These are phyloP conservation scores for Chaetomium tenue DNA, from an alignment of 495 filamentous ascomycete genomes.

Conservation along the genomic window DNA sequence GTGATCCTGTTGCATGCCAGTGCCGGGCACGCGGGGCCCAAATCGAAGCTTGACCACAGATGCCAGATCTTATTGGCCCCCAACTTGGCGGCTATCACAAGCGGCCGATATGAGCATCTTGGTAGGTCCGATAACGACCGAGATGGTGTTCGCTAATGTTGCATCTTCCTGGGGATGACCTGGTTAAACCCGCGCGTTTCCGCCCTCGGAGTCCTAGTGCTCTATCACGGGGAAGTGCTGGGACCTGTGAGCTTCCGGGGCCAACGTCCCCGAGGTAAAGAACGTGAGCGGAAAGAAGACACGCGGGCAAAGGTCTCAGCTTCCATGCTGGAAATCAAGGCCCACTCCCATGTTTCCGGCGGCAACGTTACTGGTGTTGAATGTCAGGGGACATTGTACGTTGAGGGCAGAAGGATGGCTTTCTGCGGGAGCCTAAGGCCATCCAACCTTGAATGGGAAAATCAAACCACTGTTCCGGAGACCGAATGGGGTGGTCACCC, in stretches of 20 bases:
- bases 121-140: conserved; percentile 9
- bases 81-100: neutral
- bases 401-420: neutral
- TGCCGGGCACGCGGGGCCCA: conserved; percentile 4
- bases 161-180: neutral
- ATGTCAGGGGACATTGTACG: neutral
- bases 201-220: neutral
- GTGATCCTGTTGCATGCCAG: conserved; percentile 12
- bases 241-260: neutral
- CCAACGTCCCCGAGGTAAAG: neutral
- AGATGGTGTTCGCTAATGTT: conserved; percentile 6
- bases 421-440: neutral
- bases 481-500: neutral
- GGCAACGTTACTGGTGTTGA: conserved; percentile 10
- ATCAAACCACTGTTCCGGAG: neutral
- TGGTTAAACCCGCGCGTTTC: neutral
- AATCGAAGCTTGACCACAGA: neutral
- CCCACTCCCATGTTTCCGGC: neutral
- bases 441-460: neutral
- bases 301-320: conserved; percentile 7
- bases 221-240: neutral
- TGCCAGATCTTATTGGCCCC: neutral
- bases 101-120: neutral
- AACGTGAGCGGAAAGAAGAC: conserved; percentile 1
- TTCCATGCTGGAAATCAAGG: neutral